Percentiles rank a stretch among this genome's conserved stretches.
phyloP scores from a whole-genome alignment of 371 early-diverging fungal species.

The Rhizopus stolonifer region DNA sequence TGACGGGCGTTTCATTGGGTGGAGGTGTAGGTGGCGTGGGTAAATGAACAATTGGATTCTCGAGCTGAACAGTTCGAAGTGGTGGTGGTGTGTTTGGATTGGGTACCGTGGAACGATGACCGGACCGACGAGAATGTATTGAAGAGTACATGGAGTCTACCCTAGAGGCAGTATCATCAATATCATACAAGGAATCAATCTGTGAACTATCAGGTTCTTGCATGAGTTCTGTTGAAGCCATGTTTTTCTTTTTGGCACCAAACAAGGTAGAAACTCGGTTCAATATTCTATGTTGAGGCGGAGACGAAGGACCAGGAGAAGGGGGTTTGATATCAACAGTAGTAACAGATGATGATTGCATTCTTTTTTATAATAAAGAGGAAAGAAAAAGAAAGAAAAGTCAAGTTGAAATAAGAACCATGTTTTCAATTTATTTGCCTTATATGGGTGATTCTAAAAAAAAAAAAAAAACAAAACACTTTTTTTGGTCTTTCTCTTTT shows the following conservation, averaged over 20 bases:
- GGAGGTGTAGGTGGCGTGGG: constrained; percentile 17
- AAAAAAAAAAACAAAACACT: constrained; percentile 15
- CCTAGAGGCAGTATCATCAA: constrained; percentile 20
- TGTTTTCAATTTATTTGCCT: constrained; percentile 4
- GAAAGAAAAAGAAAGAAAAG: constrained; percentile 5
- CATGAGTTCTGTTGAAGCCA: neutral
- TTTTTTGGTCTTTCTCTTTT: constrained; percentile 6
- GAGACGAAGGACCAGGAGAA: constrained; percentile 7
- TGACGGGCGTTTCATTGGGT: neutral
- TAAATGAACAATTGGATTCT: constrained; percentile 29
- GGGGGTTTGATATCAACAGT: neutral
- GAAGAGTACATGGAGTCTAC: constrained; percentile 46
- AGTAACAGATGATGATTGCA: constrained; percentile 6
- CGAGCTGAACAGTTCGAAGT: constrained; percentile 33
- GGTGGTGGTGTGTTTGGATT: constrained; percentile 35
- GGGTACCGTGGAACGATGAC: constrained; percentile 15
- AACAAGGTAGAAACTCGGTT: constrained; percentile 28
- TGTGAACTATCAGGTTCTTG: constrained; percentile 4
- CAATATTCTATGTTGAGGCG: constrained; percentile 13
- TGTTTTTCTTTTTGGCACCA: constrained; percentile 19
- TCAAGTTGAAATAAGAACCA: neutral
- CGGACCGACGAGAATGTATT: constrained; percentile 31
- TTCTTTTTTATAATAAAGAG: neutral
- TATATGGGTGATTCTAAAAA: constrained; percentile 10
- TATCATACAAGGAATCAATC: constrained; percentile 29